Conservation (phyloP, 73 alveolate species). For the Paramecium caudatum region DNA sequence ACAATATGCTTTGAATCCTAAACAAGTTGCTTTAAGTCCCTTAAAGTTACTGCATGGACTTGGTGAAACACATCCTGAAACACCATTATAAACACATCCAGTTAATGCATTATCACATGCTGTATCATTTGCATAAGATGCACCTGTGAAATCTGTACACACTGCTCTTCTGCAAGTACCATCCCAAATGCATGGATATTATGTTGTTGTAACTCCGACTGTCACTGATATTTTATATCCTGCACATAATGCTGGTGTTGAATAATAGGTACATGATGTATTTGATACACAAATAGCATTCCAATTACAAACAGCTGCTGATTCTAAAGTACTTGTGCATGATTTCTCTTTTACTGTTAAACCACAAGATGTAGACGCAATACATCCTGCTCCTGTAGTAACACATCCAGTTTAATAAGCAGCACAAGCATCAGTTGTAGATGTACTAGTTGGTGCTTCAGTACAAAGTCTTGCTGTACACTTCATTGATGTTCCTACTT, state of each 20-base stretch:
- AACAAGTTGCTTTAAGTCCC: not conserved
- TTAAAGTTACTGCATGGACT: not conserved
- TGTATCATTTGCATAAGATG: not conserved
- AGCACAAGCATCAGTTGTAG: not conserved
- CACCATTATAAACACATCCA: conserved; percentile 52
- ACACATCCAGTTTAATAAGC: conserved; percentile 44
- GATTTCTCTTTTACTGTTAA: conserved; percentile 1
- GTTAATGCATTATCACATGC: not conserved
- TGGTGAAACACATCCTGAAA: not conserved
- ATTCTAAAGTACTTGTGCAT: conserved; percentile 3
- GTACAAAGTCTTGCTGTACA: conserved; percentile 62
- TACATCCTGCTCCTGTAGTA: conserved; percentile 66
- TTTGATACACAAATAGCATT: conserved; percentile 55
- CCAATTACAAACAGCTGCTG: conserved; percentile 10
- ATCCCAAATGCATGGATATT: conserved; percentile 41
- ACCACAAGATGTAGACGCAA: not conserved
- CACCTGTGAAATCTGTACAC: conserved; percentile 35
- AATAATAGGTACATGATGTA: not conserved
- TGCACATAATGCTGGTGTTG: not conserved
- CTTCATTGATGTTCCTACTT: not conserved
- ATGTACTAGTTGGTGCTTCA: not conserved
- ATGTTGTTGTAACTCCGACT: not conserved
- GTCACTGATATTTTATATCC: no score
- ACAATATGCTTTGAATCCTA: not conserved
- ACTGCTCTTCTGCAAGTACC: not conserved